Evolutionary conservation across 768 basidiomycete genomes (phyloP), one percentile per base, ranked within the genome.

Genomic region (Epithele typhae): DNA sequence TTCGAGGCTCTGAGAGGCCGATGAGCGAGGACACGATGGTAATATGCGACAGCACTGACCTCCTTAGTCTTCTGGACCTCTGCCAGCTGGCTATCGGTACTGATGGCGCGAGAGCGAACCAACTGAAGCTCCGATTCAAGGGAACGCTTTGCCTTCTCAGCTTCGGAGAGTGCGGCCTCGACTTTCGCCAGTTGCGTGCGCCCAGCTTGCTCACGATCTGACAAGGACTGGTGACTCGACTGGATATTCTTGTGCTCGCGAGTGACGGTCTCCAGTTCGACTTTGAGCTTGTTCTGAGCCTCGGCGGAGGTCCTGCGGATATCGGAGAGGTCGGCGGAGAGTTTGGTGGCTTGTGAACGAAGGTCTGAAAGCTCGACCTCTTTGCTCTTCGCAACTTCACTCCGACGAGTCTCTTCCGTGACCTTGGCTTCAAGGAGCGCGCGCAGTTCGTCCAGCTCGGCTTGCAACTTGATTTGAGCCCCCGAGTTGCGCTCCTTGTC

Each of bases 401-500:
- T 77, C 15, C 89, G 79, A 24, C 84, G 83, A 8, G 79, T 85
- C 58, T 92, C 93, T 63, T 97, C 93, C 21, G 82, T 84, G 0
- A 84, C 78, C 64, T 92, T 96, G 1, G 88, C 87, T 37, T 84
- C 82, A 69, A 96, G 78, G 12, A 88, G 68, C n/a, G 78, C 70
- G 6, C 93, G 84, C 7, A 98, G 73, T 51, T 90, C 86, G 57
- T 95, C 93, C 10, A 96, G 70, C 64, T 96, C 94, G 33, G 74
- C 77, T 57, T 90, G 82, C 2, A 95, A 70, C 57, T 83, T 87
- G 22, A 68, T 68, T 22, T 79, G 80, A 3, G 74, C 67, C 4
- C 54, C 55, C 9, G 67, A 60, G 2, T 69, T 65, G 27, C 75
- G 68, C 65, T 83, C 62, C 33, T 72, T 70, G 39, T 80, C 82